phyloP scores from a whole-genome alignment of 345 rosid genomes.

The Ricinus communis region DNA sequence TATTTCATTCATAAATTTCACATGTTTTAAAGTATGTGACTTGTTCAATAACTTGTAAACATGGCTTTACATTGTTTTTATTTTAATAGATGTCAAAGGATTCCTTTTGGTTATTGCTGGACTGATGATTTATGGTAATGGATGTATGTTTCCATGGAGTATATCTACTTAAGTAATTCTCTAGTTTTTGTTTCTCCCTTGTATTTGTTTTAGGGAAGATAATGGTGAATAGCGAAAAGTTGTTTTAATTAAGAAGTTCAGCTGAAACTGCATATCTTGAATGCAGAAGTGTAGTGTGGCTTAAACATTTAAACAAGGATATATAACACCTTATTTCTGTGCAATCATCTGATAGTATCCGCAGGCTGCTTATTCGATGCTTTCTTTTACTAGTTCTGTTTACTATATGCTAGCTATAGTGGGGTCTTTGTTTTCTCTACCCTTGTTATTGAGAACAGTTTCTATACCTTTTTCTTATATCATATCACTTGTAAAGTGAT shows the following conservation, averaged over 20 bases:
- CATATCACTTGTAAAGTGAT: constrained; percentile 9
- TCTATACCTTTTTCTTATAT: neutral
- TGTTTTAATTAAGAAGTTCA: no score
- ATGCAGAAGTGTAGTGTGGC: neutral
- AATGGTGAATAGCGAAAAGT: no score
- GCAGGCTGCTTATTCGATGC: neutral
- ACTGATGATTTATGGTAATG: neutral
- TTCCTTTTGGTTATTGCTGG: neutral
- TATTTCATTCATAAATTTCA: neutral
- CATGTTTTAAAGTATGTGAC: neutral
- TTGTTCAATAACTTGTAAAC: neutral
- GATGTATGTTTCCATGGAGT: neutral
- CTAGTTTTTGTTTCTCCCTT: neutral
- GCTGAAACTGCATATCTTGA: neutral
- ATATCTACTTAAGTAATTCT: neutral
- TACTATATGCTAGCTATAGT: no score
- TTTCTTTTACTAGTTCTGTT: no score
- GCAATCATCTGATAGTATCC: neutral
- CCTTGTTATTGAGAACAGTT: constrained; percentile 3
- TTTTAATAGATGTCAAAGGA: neutral
- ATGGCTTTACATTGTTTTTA: neutral
- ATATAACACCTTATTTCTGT: neutral
- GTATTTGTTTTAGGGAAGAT: neutral
- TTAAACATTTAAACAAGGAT: neutral
- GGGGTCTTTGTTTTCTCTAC: no score